Evolutionary conservation across 345 rosid genomes (phyloP).

Genomic region (Cardamine resedifolia): DNA sequence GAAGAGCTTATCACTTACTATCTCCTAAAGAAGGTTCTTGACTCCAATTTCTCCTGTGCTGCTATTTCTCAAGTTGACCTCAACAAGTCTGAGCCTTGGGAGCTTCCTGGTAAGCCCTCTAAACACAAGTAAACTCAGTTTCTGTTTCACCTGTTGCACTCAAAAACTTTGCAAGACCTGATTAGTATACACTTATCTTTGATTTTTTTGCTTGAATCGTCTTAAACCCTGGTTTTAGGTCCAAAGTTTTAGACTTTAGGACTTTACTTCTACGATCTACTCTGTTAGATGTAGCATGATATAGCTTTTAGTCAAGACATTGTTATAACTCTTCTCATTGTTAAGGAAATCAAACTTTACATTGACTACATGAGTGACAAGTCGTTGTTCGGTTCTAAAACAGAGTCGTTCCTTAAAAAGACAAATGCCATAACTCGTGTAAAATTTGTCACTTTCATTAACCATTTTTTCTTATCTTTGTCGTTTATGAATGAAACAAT

Average conservation of each 20-base stretch:
- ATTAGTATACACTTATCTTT: background rate
- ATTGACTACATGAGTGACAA: background rate
- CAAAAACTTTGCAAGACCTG: background rate
- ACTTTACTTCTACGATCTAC: background rate
- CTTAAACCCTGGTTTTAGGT: background rate
- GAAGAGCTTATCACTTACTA: constrained; percentile 94
- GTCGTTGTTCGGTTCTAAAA: background rate
- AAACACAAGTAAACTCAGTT: background rate
- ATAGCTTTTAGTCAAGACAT: background rate
- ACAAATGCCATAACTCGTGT: background rate
- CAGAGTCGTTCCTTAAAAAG: background rate
- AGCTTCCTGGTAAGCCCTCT: constrained; percentile 68
- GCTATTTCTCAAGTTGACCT: constrained; percentile 92
- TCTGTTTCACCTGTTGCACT: background rate
- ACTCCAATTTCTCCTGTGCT: constrained; percentile 63
- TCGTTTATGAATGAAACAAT: background rate
- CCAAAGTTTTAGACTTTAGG: background rate
- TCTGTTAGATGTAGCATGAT: background rate
- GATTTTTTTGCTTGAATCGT: background rate
- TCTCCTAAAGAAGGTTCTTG: constrained; percentile 78
- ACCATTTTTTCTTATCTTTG: background rate
- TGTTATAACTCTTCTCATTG: too few relatives aligned
- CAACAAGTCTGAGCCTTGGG: constrained; percentile 98
- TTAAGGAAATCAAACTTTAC: background rate
- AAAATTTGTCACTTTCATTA: background rate